phyloP scores from a whole-genome alignment of 331 rosid genomes.

The Rosa hybrid region DNA sequence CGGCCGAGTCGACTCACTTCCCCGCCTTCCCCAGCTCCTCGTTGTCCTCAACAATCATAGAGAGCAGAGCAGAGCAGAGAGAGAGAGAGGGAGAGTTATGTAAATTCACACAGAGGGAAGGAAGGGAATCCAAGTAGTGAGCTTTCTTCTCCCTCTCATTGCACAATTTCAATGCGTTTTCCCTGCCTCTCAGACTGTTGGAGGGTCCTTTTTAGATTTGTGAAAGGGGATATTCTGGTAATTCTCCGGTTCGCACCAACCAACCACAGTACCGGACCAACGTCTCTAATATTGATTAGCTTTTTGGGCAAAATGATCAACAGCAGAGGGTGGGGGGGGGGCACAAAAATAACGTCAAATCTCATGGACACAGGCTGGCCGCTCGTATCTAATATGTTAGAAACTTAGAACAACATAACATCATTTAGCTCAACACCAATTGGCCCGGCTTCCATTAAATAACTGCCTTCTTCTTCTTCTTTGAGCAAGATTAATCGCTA shows the following conservation, averaged over 20 bases:
- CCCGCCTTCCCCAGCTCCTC: slow-evolving; percentile 24
- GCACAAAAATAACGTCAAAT: neutral
- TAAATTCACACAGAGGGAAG: too few relatives aligned
- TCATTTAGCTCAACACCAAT: neutral
- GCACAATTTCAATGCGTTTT: slow-evolving; percentile 1
- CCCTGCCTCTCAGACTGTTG: slow-evolving; percentile 10
- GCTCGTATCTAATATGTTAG: neutral
- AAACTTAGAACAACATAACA: neutral
- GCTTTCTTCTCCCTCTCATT: slow-evolving; percentile 38
- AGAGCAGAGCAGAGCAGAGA: neutral
- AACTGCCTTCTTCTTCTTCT: too few relatives aligned
- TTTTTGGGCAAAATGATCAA: neutral
- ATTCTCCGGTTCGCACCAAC: neutral
- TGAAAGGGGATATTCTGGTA: slow-evolving; percentile 31
- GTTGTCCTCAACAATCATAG: slow-evolving; percentile 18
- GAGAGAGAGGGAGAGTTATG: slow-evolving; percentile 10
- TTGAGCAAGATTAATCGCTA: neutral
- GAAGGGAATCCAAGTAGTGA: slow-evolving; percentile 24
- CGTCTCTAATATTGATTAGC: slow-evolving; percentile 13
- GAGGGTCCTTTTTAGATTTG: slow-evolving; percentile 35
- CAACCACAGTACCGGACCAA: neutral
- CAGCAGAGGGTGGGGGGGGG: neutral
- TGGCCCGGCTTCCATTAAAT: neutral
- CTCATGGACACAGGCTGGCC: neutral
- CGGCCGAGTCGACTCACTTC: slow-evolving; percentile 37